phyloP scores from a whole-genome alignment of 2,329 filamentous ascomycete species.

The Epichloe amarillans region DNA sequence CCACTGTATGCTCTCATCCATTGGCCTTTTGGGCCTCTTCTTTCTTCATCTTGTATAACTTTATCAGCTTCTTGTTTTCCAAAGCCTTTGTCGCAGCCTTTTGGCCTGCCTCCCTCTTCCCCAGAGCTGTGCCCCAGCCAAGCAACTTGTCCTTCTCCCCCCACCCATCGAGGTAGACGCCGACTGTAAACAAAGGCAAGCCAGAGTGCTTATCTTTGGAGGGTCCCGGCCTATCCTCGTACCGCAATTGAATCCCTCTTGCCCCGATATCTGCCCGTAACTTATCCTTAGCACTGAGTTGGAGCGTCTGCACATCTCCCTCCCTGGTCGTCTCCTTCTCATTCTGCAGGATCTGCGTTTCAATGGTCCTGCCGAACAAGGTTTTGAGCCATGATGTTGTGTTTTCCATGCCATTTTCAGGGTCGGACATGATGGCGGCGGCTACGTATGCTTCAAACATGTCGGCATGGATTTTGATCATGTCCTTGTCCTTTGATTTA shows the following conservation, averaged over 20 bases:
- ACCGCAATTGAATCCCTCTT: constrained; percentile 46
- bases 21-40: background rate
- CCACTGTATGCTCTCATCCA: background rate
- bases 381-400: constrained; percentile 59
- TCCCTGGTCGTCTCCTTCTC: constrained; percentile 4
- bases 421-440: constrained; percentile 58
- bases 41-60: constrained; percentile 35
- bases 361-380: constrained; percentile 58
- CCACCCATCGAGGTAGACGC: constrained; percentile 53
- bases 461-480: constrained; percentile 67
- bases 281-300: constrained; percentile 16
- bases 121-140: constrained; percentile 48
- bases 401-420: constrained; percentile 43
- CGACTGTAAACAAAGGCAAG: constrained; percentile 47
- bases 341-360: constrained; percentile 33
- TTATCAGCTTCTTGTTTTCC: constrained; percentile 51
- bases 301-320: background rate
- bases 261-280: constrained; percentile 31
- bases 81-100: constrained; percentile 53
- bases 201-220: constrained; percentile 40
- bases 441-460: constrained; percentile 87
- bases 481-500: constrained; percentile 33
- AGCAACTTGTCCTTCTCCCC: constrained; percentile 50
- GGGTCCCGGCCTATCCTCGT: constrained; percentile 40
- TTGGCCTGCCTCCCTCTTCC: constrained; percentile 56